Evolutionary conservation across 1,284 basidiomycete species (phyloP), one percentile per base, ranked within the genome.

Genomic region (Binderoboletus segoi): DNA sequence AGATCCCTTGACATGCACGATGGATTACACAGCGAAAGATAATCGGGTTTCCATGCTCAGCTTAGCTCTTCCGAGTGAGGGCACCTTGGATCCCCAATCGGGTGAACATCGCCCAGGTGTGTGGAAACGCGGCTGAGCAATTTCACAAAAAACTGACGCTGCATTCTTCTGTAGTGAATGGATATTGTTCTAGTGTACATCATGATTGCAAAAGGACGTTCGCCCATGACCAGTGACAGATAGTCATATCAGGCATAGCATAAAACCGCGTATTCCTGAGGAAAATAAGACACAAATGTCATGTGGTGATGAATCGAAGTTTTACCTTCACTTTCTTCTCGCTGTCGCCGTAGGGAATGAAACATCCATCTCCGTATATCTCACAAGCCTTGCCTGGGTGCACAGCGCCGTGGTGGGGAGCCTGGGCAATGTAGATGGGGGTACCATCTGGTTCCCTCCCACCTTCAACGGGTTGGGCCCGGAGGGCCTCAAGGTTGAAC

Each of bases 361-460:
- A 75, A 43, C 71, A 73, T 77, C 83, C 82, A 52, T 83, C 77
- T 50, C 85, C 77, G 53, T 79, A 71, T 23, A 26, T 73, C 62
- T 78, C 75, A 63, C 82, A 81, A 32, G 78, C 78, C 72, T 90
- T 91, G 12, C 88, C 88, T 10, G 88, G 85, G 63, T 84, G 79
- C 37, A 80, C 73, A 7, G 77, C 78, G 24, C 72, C 76, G 21
- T 82, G 74, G 70, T 85, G 68, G 24, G 75, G 74, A 1, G 82
- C 88, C 62, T 83, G 80, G 7, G 80, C 83, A 58, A 91, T 76
- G 68, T 79, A 89, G 16, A 89, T 74, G 6, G 77, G 78, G 3
- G 78, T 76, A n/a, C 85, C 86, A 54, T 86, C 77, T 26, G 76
- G 75, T 65, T 90, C 88, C 40, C 72, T 75, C 3, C 89, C 89